Base-by-base conservation (phyloP, 331 rosid genomes). In the Telfairia occidentalis region DNA sequence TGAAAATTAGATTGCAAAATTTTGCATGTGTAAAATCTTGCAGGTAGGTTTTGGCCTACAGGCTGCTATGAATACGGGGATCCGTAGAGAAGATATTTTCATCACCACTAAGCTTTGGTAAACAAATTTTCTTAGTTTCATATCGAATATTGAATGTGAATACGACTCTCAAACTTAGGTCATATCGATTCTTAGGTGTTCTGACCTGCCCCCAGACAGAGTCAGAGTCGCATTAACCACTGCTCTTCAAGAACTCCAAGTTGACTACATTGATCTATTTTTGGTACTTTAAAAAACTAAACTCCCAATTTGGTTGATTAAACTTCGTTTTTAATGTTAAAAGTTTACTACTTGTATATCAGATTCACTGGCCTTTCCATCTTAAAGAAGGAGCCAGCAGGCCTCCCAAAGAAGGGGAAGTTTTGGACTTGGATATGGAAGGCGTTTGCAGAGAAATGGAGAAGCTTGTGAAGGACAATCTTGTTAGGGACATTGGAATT, bases 401-500 rank as follows among this genome's bases (percentile, higher is more conserved):
- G 67, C 67, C 67, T 30, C 67, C 67, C 34, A 60, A 60, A 16
- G 67, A 61, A 32, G 69, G 69, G 67, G 69, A 61, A 32, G 69
- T 61, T 32, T 61, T 61, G 15, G 69, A 61, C 13, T 16, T 61
- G 6, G 43, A 61, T 5, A 32, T 32, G 69, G 69, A 61, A 61
- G 69, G 69, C 5, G 69, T 61, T 32, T 61, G 69, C 43, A 32
- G 43, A 61, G 69, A 61, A 61, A 61, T 61, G 69, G 69, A 61
- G 43, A 61, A 32, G 43, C 69, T 61, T 60, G 67, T 60, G 23
- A 30, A 60, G 67, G 67, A 60, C 6, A 60, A 30, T 60, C 42
- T 60, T 18, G 69, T 84, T 7, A 86, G 52, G 79, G 87, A 89
- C 83, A 81, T 83, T 58, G 86, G 89, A 40, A 52, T 86, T 5